Evolutionary conservation across 2,329 filamentous ascomycete genomes (phyloP).

Genomic region (Aspergillus sp.): DNA sequence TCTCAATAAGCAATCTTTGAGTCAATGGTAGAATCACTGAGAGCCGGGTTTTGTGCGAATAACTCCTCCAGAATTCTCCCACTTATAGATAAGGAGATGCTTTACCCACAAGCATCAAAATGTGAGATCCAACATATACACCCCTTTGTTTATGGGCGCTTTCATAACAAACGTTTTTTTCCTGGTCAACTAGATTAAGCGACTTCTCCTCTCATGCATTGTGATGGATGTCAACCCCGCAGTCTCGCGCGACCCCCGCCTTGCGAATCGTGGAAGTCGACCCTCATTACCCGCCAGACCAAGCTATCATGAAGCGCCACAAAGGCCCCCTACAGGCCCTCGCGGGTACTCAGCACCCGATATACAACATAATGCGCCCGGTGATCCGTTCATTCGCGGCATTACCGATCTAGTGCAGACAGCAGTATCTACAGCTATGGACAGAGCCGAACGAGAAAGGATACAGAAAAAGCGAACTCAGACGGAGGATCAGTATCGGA

Average conservation of each 20-base stretch:
- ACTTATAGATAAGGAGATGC: background rate
- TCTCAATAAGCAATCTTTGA: background rate
- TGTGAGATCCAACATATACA: background rate
- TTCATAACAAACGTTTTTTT: background rate
- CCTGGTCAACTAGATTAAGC: background rate
- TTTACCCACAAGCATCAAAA: background rate
- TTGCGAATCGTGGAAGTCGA: slow-evolving; percentile 10
- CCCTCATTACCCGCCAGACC: background rate
- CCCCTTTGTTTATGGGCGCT: background rate
- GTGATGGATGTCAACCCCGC: slow-evolving; percentile 16
- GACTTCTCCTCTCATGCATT: background rate
- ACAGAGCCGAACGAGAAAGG: slow-evolving; percentile 26
- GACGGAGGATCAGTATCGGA: slow-evolving; percentile 38
- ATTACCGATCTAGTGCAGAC: slow-evolving; percentile 23
- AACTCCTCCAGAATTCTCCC: background rate
- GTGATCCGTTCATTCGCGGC: slow-evolving; percentile 43
- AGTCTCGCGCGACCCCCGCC: slow-evolving; percentile 23
- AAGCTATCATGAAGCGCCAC: background rate
- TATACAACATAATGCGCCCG: background rate
- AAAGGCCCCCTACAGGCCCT: background rate
- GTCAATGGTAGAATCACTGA: background rate
- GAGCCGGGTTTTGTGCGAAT: background rate
- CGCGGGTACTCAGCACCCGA: background rate
- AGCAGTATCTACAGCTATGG: slow-evolving; percentile 23
- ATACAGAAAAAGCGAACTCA: slow-evolving; percentile 30